Conservation (phyloP, 371 early-diverging fungal species). For the Choanephora cucurbitarum region DNA sequence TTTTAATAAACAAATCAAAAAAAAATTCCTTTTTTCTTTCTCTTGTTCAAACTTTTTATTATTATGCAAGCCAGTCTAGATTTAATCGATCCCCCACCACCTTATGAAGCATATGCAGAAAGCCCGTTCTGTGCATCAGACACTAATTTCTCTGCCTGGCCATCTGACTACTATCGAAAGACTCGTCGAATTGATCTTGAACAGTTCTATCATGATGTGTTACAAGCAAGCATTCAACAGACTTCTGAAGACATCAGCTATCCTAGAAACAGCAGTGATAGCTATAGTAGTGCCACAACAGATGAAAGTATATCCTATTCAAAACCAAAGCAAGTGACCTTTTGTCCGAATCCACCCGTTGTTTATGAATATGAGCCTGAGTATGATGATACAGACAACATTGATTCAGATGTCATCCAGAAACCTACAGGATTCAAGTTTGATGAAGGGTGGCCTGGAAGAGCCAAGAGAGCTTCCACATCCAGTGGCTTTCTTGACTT, state of each 20-base stretch:
- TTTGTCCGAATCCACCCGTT: slow-evolving; percentile 32
- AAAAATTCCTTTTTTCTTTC: not conserved
- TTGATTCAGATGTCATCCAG: no score
- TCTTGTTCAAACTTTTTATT: not conserved
- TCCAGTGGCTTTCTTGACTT: slow-evolving; percentile 25
- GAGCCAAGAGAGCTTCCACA: slow-evolving; percentile 21
- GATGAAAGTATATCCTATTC: not conserved
- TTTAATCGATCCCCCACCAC: slow-evolving; percentile 13
- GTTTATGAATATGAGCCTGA: slow-evolving; percentile 46
- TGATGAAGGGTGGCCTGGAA: slow-evolving; percentile 31
- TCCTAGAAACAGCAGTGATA: slow-evolving; percentile 2
- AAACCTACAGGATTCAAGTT: slow-evolving; percentile 5
- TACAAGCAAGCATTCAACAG: slow-evolving; percentile 7
- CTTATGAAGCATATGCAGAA: slow-evolving; percentile 8
- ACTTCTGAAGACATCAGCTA: not conserved
- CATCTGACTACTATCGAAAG: slow-evolving; percentile 21
- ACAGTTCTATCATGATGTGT: slow-evolving; percentile 23
- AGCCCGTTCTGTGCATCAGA: not conserved
- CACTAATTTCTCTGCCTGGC: slow-evolving; percentile 23
- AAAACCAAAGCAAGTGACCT: slow-evolving; percentile 28
- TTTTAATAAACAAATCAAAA: not conserved
- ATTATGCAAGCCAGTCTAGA: not conserved
- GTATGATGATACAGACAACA: slow-evolving; percentile 3
- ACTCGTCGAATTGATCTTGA: slow-evolving; percentile 24
- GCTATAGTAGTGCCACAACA: not conserved